Percentiles rank a stretch among this genome's conserved stretches.
Conservation (phyloP, 495 filamentous ascomycete genomes). For the Podospora bellae-mahoneyi region DNA sequence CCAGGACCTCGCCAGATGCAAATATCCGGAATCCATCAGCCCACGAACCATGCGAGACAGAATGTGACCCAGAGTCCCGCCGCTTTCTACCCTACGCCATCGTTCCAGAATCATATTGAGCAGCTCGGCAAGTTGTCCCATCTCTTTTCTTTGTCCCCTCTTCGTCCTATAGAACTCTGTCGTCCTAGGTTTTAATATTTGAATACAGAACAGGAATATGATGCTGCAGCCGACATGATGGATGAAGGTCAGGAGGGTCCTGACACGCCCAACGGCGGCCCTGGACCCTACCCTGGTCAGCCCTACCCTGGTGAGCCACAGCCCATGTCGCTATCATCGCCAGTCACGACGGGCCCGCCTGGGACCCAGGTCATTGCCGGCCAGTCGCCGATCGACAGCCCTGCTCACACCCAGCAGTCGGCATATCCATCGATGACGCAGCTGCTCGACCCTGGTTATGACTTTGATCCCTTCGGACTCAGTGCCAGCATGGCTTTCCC, state of each 20-base stretch:
- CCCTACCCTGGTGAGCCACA: conserved; percentile 45
- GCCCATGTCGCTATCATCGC: conserved; percentile 41
- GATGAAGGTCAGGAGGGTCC: conserved; percentile 66
- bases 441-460: conserved; percentile 75
- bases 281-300: conserved; percentile 61
- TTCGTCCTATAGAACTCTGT: conserved; percentile 64
- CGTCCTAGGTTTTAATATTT: conserved; percentile 77
- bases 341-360: conserved; percentile 38
- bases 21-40: conserved; percentile 39
- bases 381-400: conserved; percentile 35
- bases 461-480: conserved; percentile 86
- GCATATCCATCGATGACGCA: conserved; percentile 59
- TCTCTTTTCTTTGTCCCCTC: conserved; percentile 45
- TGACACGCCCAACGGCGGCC: conserved; percentile 61
- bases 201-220: conserved; percentile 97
- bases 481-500: conserved; percentile 94
- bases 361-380: conserved; percentile 25
- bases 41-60: conserved; percentile 31
- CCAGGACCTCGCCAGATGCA: conserved; percentile 47
- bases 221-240: conserved; percentile 90
- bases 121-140: conserved; percentile 91
- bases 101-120: conserved; percentile 89
- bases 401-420: conserved; percentile 39
- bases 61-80: conserved; percentile 33
- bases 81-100: conserved; percentile 70